phyloP scores from a whole-genome alignment of 805 yeast genomes.

The Hanseniaspora guilliermondii region DNA sequence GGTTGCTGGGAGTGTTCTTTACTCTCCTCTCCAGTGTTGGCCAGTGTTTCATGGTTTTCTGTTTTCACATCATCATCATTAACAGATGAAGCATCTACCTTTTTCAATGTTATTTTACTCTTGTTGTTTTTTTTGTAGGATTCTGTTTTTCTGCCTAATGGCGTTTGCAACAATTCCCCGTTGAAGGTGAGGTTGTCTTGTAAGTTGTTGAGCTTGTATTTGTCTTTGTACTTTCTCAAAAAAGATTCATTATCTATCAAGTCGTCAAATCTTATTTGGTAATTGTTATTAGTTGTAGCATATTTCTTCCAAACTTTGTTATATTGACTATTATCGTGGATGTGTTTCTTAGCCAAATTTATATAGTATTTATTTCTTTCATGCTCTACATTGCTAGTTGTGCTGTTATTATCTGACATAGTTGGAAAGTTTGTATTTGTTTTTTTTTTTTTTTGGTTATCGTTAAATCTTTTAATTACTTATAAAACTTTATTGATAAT shows the following conservation, averaged over 20 bases:
- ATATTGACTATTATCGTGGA: conserved; percentile 12
- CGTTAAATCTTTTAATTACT: background rate
- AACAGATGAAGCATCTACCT: background rate
- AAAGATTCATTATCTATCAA: conserved; percentile 40
- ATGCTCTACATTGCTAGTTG: background rate
- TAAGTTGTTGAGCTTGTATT: conserved; percentile 39
- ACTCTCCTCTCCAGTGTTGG: background rate
- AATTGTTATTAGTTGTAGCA: background rate
- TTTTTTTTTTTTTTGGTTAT: background rate
- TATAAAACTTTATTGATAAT: background rate
- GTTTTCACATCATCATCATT: background rate
- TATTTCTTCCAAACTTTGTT: conserved; percentile 12
- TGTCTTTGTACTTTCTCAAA: conserved; percentile 56
- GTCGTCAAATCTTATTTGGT: conserved; percentile 46
- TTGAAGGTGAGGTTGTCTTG: conserved; percentile 53
- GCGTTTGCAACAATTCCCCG: conserved; percentile 59
- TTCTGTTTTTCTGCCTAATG: conserved; percentile 60
- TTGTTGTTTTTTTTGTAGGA: conserved; percentile 22
- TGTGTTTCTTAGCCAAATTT: background rate
- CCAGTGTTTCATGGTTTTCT: background rate
- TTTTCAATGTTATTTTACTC: conserved; percentile 16
- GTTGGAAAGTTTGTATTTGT: background rate
- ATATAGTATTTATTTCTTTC: conserved; percentile 7
- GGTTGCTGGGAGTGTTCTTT: background rate
- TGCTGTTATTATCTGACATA: background rate